These are phyloP conservation scores for Aspergillus hancockii DNA, from an alignment of 495 filamentous ascomycete species.

Conservation along the genomic window DNA sequence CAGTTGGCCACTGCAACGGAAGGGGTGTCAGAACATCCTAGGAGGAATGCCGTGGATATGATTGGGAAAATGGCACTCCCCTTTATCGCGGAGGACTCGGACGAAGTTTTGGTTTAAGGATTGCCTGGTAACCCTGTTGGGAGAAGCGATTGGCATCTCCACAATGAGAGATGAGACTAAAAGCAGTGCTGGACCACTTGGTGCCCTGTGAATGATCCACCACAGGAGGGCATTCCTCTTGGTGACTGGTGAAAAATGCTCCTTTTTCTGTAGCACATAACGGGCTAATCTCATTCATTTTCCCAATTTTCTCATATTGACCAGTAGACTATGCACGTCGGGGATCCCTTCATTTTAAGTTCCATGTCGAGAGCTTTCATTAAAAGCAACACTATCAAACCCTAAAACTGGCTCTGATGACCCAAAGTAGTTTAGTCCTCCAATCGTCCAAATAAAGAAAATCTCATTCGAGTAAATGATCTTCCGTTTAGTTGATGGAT, in stretches of 20 bases:
- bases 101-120: neutral
- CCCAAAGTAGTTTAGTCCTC: neutral
- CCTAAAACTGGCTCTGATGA: neutral
- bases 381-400: neutral
- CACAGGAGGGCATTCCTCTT: neutral
- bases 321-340: too few relatives aligned
- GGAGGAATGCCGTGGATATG: neutral
- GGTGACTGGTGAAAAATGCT: neutral
- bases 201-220: slow-evolving; percentile 10
- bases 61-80: neutral
- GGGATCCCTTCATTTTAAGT: slow-evolving; percentile 2
- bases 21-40: neutral
- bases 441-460: neutral
- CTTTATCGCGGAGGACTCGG: neutral
- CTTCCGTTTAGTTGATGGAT: neutral
- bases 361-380: neutral
- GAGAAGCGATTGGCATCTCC: slow-evolving; percentile 6
- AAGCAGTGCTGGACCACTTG: slow-evolving; percentile 4
- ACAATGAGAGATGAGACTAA: slow-evolving; percentile 6
- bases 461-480: neutral
- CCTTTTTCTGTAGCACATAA: slow-evolving; percentile 8
- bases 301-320: neutral
- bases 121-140: neutral
- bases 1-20: too few relatives aligned
- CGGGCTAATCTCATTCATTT: slow-evolving; percentile 9